Base-by-base conservation (phyloP, 768 basidiomycete genomes). In the Royoungia palumana region DNA sequence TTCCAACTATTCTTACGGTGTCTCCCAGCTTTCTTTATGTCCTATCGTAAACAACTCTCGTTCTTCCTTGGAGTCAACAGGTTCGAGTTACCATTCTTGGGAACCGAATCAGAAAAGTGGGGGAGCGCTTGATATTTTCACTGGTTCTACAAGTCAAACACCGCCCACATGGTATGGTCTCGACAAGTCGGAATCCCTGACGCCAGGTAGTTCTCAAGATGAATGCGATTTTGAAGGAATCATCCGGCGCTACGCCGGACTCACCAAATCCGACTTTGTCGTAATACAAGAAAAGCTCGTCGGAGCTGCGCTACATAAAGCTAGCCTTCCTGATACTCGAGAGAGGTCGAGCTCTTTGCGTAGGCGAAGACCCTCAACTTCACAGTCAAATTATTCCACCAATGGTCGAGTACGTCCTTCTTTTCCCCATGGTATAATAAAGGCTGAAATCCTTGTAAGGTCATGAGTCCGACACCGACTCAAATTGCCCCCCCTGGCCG, bases 81-180 rank as follows among this genome's bases (percentile, higher is more conserved):
- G 90, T 14, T 93, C 90, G 3, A 92, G 90, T 66, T 92, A 88
- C 64, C 89, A 91, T 62, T 89, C 89, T 5, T 83, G 77, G 78
- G 86, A 89, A 47, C 82, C 70, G 19, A 81, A 68, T 41, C 68
- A 83, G 50, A 71, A 69, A 55, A 77, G 78, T 49, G 81, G 85
- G 53, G 73, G 73, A 38, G 64, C 75, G 41, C 65, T 78, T 44
- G 75, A 72, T 39, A 57, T 87, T 20, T 81, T 89, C 62, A 73
- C 66, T 30, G 77, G 79, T 44, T 52, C 55, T 13, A 63, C 71
- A 9, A 79, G 80, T 40, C 62, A 72, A 21, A 71, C 73, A 41
- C 76, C 75, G 28, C 70, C 77, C 27, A 70, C 75, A 3, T 90
- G 86, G 87, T 82, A 85, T 64, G 84, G 87, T 44, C 68, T 87